Evolutionary conservation across 805 yeast species (phyloP), one percentile per base, ranked within the genome.

Genomic region (Candida glaebosa): DNA sequence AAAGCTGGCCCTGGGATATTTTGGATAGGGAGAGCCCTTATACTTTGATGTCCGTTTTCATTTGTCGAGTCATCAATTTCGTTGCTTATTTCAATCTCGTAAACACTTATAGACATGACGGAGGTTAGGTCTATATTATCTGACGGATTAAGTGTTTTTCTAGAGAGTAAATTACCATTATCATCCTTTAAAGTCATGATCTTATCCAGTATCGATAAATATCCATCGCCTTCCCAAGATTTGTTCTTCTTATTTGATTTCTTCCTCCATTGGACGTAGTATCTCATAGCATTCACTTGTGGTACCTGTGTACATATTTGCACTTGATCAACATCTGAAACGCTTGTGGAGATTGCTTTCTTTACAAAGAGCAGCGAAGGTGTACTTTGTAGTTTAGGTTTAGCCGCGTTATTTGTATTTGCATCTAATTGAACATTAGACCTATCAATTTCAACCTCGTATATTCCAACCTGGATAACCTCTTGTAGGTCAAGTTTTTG

Each of bases 161-260:
- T 67, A 37, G 42, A 49, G 40, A 37, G 42, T 45, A 9, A 48
- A 46, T 48, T 54, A 39, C 50, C 53, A 36, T 51, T 54, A 8
- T 44, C 51, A 38, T 54, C 53, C 35, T 67, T 59, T 15, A 73
- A 53, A 10, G 60, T 51, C 0, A 63, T 35, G 0, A 57, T 53
- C 1, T 52, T 47, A n/a, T 60, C 53, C 2, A 72, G 56, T 0
- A 62, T 51, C 12, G 83, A 64, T 25, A 65, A 60, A 4, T 16
- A 8, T 4, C 96, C 98, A 63, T 93, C 98, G 2, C 95, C 96
- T 41, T 87, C 95, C 99, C 99, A 93, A 0, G 88, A 81, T 57
- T 90, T 90, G 59, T 89, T 81, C 69, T 91, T 88, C 62, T 85
- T 87, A 25, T 65, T 71, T 0, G 91, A 69, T 33, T 72, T 71